phyloP scores from a whole-genome alignment of 2,329 filamentous ascomycete species.

The Pseudogymnoascus sp. region DNA sequence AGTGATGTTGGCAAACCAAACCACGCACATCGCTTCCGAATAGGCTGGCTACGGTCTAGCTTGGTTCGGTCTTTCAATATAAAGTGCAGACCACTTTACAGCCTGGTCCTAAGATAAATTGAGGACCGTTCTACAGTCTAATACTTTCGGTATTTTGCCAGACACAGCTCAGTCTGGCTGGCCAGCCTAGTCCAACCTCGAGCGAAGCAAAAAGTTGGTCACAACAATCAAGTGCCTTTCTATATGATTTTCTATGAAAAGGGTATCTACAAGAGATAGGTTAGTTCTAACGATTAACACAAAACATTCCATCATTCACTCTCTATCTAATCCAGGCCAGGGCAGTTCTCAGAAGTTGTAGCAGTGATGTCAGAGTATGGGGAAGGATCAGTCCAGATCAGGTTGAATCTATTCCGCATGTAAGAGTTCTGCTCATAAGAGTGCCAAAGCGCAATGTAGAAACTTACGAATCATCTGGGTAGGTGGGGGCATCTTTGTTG shows the following conservation, averaged over 20 bases:
- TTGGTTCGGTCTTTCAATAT: too few relatives aligned
- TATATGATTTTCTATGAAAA: neutral
- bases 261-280: neutral
- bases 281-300: neutral
- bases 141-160: too few relatives aligned
- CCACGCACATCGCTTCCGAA: neutral
- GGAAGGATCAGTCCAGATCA: conserved; percentile 51
- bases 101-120: too few relatives aligned
- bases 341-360: conserved; percentile 44
- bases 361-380: conserved; percentile 41
- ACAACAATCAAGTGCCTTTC: too few relatives aligned
- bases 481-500: conserved; percentile 40
- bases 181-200: too few relatives aligned
- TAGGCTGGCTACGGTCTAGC: neutral
- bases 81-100: too few relatives aligned
- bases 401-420: conserved; percentile 36
- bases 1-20: neutral
- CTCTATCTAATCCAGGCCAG: conserved; percentile 39
- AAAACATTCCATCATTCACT: neutral
- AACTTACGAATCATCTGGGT: conserved; percentile 40
- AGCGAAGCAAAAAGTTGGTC: too few relatives aligned
- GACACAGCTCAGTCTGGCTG: too few relatives aligned
- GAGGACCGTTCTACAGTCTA: too few relatives aligned
- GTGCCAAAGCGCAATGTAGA: neutral
- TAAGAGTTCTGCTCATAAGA: conserved; percentile 4